A percentile compares a stretch with the other conserved stretches of the same genome.
Conservation (phyloP, 345 rosid species). For the Pistacia vera region DNA sequence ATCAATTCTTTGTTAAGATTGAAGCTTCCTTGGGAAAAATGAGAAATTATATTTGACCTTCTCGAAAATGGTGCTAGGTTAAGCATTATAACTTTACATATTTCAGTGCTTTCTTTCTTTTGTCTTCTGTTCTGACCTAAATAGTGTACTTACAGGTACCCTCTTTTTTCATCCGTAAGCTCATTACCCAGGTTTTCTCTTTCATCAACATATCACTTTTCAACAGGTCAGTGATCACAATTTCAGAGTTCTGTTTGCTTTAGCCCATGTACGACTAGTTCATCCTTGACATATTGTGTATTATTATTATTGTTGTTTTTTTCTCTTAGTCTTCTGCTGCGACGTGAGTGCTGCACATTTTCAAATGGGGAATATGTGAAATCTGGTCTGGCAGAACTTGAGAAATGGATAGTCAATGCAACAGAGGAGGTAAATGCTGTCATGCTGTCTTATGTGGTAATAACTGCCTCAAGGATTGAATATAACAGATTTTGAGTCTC, state of each 20-base stretch:
- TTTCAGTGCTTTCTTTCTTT: background rate
- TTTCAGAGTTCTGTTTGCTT: conserved; percentile 5
- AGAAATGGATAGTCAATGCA: conserved; percentile 88
- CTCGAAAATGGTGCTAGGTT: background rate
- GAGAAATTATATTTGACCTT: background rate
- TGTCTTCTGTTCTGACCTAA: conserved; percentile 22
- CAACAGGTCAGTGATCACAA: conserved; percentile 65
- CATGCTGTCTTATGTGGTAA: conserved; percentile 14
- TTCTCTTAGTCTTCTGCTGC: conserved; percentile 74
- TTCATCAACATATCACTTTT: conserved; percentile 93
- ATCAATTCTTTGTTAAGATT: background rate
- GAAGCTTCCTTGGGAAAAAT: background rate
- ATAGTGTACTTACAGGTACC: conserved; percentile 66
- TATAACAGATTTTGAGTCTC: conserved; percentile 21
- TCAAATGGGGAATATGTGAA: conserved; percentile 97
- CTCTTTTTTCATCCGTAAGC: conserved; percentile 94
- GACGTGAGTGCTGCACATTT: conserved; percentile 98
- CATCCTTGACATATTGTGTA: conserved; percentile 3
- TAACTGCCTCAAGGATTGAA: conserved; percentile 14
- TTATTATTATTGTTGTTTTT: conserved; percentile 10
- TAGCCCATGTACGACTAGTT: background rate
- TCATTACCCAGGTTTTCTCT: conserved; percentile 94
- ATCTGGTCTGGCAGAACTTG: conserved; percentile 93
- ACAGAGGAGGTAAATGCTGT: conserved; percentile 72
- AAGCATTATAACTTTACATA: background rate